These are phyloP conservation scores for Persicaria tinctoria DNA, from an alignment of 148 eudicot species.

Conservation along the genomic window DNA sequence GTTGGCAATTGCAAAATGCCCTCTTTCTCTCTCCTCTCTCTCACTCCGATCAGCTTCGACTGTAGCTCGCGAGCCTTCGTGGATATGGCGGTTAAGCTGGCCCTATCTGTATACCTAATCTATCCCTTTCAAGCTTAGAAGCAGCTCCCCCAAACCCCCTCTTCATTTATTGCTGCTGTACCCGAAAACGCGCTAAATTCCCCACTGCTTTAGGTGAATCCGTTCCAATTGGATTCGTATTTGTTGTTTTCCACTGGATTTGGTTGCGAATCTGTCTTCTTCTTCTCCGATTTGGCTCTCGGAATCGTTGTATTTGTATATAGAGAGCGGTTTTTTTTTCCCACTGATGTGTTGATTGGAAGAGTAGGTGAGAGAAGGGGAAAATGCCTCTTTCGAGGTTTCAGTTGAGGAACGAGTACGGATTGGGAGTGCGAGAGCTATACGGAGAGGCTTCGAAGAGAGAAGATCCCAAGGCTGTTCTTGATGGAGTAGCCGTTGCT, in stretches of 20 bases:
- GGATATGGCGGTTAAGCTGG: conserved; percentile 39
- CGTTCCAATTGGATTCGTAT: background rate
- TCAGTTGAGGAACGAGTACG: conserved; percentile 73
- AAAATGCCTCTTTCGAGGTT: conserved; percentile 79
- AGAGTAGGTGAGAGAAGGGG: conserved; percentile 1
- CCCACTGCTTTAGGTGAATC: background rate
- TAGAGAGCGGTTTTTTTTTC: background rate
- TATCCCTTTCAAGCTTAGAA: conserved; percentile 8
- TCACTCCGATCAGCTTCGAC: conserved; percentile 10
- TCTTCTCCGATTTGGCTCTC: background rate
- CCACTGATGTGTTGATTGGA: too few species aligned
- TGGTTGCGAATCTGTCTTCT: background rate
- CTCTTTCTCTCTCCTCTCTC: conserved; percentile 5
- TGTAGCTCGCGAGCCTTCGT: background rate
- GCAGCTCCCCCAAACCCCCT: background rate
- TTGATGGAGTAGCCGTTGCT: conserved; percentile 85
- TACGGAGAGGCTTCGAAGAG: conserved; percentile 38
- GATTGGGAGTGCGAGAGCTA: conserved; percentile 60
- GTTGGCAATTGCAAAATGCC: conserved; percentile 30
- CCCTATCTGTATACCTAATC: conserved; percentile 44
- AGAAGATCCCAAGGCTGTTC: conserved; percentile 85
- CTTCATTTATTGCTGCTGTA: conserved; percentile 2
- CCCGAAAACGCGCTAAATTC: background rate
- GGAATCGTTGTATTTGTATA: background rate
- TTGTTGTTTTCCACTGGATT: background rate